These are phyloP conservation scores for Myxozyma sirexii DNA, from an alignment of 805 yeast species.

Conservation along the genomic window DNA sequence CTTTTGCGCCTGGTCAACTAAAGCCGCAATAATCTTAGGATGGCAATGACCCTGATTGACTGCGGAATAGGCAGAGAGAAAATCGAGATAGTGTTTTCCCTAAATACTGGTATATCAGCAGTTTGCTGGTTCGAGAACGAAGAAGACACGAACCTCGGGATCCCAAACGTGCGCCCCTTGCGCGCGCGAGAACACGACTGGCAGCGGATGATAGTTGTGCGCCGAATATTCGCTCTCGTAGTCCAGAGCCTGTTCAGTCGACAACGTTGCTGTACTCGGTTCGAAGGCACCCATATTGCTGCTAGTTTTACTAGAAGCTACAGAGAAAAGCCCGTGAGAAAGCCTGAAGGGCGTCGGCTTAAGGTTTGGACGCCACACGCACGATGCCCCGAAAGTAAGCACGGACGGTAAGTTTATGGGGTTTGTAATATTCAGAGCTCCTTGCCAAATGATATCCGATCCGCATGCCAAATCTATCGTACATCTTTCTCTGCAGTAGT, in stretches of 20 bases:
- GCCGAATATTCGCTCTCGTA: slow-evolving; percentile 82
- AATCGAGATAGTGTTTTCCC: slow-evolving; percentile 90
- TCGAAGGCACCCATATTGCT: background rate
- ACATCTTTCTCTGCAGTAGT: background rate
- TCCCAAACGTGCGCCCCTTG: slow-evolving; percentile 95
- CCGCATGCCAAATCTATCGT: background rate
- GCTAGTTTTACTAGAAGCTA: background rate
- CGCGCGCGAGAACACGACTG: slow-evolving; percentile 88
- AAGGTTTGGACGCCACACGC: slow-evolving; percentile 11
- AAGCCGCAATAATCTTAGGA: slow-evolving; percentile 83
- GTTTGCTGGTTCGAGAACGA: background rate
- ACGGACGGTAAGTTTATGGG: background rate
- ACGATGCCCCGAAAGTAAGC: background rate
- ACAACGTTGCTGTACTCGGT: background rate
- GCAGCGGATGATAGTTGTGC: slow-evolving; percentile 95
- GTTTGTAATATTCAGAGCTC: background rate
- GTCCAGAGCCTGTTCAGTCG: slow-evolving; percentile 24
- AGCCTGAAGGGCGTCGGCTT: no score
- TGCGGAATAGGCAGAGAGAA: slow-evolving; percentile 92
- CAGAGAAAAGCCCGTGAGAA: no score
- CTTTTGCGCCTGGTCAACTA: slow-evolving; percentile 80
- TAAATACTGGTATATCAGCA: background rate
- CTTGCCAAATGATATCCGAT: background rate
- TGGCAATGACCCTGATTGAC: slow-evolving; percentile 99
- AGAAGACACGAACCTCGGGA: slow-evolving; percentile 60